These are phyloP conservation scores for Anthostomella pinea DNA, from an alignment of 2,329 filamentous ascomycete genomes.

Conservation along the genomic window DNA sequence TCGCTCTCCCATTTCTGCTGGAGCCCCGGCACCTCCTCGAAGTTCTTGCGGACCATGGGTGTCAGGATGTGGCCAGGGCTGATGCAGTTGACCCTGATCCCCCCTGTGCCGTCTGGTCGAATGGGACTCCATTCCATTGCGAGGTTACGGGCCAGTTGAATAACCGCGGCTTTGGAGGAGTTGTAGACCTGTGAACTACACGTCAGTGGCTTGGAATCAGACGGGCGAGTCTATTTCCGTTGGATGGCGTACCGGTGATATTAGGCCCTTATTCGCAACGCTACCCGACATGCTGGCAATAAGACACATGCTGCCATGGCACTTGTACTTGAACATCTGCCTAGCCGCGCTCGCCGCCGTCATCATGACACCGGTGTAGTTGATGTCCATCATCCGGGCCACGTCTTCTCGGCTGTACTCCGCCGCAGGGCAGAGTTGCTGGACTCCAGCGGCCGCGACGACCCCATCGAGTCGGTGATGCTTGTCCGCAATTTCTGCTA, in stretches of 20 bases:
- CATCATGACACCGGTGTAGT: constrained; percentile 67
- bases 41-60: constrained; percentile 70
- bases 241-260: constrained; percentile 51
- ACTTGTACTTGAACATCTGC: constrained; percentile 54
- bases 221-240: background rate
- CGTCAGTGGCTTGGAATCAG: background rate
- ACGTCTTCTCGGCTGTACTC: constrained; percentile 59
- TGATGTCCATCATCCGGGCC: constrained; percentile 65
- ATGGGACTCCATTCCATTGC: constrained; percentile 60
- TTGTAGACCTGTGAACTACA: constrained; percentile 54
- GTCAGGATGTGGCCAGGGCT: constrained; percentile 67
- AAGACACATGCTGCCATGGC: constrained; percentile 53
- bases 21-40: constrained; percentile 63
- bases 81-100: constrained; percentile 67
- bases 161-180: constrained; percentile 62
- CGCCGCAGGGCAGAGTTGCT: constrained; percentile 65
- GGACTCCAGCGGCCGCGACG: constrained; percentile 66
- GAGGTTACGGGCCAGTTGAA: constrained; percentile 61
- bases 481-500: constrained; percentile 57
- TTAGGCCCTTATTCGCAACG: constrained; percentile 56
- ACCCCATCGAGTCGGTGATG: constrained; percentile 65
- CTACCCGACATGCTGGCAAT: constrained; percentile 56
- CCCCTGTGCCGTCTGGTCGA: constrained; percentile 39
- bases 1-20: constrained; percentile 62
- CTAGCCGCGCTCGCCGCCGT: constrained; percentile 70